Evolutionary conservation across 768 basidiomycete species (phyloP).

Genomic region (Podaxis pistillaris): DNA sequence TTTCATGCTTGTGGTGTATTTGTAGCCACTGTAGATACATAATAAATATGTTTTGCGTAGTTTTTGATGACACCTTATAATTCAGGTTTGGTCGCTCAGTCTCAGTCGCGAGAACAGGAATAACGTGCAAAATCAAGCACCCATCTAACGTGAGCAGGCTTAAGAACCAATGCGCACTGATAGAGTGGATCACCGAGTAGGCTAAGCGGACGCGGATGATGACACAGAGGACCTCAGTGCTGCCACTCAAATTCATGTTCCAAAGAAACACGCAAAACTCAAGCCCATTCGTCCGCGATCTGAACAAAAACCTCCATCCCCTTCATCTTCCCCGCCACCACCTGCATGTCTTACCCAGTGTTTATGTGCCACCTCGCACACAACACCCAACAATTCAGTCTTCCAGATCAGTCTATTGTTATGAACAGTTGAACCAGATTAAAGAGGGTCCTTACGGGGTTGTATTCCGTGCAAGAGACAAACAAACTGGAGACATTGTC

Average conservation of each 20-base stretch:
- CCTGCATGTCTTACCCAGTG: slow-evolving; percentile 38
- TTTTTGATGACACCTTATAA: too few species aligned
- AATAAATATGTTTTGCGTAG: too few species aligned
- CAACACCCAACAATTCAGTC: slow-evolving; percentile 77
- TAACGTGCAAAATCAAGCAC: too few species aligned
- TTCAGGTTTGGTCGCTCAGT: too few species aligned
- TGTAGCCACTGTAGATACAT: too few species aligned
- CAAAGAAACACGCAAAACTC: slow-evolving; percentile 56
- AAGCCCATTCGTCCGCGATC: slow-evolving; percentile 28
- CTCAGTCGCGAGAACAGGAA: too few species aligned
- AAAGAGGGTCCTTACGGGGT: slow-evolving; percentile 99
- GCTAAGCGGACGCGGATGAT: slow-evolving; percentile 57
- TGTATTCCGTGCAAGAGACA: slow-evolving; percentile 93
- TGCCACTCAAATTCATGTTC: slow-evolving; percentile 35
- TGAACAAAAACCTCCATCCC: slow-evolving; percentile 16
- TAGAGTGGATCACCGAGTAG: too few species aligned
- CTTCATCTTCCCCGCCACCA: slow-evolving; percentile 19
- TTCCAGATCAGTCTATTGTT: slow-evolving; percentile 91
- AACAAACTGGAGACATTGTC: slow-evolving; percentile 92
- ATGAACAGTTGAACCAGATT: slow-evolving; percentile 94
- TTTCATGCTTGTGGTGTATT: too few species aligned
- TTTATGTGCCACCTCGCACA: slow-evolving; percentile 73
- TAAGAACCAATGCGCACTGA: too few species aligned
- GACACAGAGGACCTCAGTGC: slow-evolving; percentile 28
- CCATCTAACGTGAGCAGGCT: too few species aligned